A percentile compares a stretch with the other conserved stretches of the same genome.
Evolutionary conservation across 2,329 filamentous ascomycete species (phyloP).

Genomic region (Pochonia chlamydosporia): DNA sequence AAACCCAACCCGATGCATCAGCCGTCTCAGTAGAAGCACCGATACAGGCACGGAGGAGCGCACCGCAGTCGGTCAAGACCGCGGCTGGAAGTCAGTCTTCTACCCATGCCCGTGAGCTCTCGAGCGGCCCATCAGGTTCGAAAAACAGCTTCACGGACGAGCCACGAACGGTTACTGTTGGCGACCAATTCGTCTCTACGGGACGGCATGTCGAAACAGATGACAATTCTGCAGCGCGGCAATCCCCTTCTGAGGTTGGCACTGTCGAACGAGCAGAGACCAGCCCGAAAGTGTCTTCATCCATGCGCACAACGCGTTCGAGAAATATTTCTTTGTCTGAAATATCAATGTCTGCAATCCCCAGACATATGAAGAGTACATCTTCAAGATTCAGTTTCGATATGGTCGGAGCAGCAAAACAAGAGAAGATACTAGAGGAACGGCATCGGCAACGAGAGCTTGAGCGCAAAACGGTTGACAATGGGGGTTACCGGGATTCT

Average conservation of each 20-base stretch:
- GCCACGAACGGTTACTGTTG: neutral
- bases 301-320: constrained; percentile 34
- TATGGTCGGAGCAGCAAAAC: constrained; percentile 63
- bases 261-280: neutral
- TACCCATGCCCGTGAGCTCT: neutral
- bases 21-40: constrained; percentile 4
- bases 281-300: constrained; percentile 10
- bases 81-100: neutral
- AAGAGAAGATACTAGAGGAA: constrained; percentile 67
- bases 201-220: neutral
- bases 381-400: constrained; percentile 80
- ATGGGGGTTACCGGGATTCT: constrained; percentile 39
- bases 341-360: constrained; percentile 44
- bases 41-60: neutral
- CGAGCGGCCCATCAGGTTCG: neutral
- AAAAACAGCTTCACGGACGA: neutral
- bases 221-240: neutral
- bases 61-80: neutral
- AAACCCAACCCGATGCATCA: constrained; percentile 14
- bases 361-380: constrained; percentile 66
- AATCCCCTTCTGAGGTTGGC: neutral
- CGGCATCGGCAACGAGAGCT: constrained; percentile 62
- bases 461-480: constrained; percentile 45
- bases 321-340: constrained; percentile 48
- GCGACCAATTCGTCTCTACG: neutral